These are phyloP conservation scores for Incumbomyces lentus DNA, from an alignment of 2,329 filamentous ascomycete species.

Conservation along the genomic window DNA sequence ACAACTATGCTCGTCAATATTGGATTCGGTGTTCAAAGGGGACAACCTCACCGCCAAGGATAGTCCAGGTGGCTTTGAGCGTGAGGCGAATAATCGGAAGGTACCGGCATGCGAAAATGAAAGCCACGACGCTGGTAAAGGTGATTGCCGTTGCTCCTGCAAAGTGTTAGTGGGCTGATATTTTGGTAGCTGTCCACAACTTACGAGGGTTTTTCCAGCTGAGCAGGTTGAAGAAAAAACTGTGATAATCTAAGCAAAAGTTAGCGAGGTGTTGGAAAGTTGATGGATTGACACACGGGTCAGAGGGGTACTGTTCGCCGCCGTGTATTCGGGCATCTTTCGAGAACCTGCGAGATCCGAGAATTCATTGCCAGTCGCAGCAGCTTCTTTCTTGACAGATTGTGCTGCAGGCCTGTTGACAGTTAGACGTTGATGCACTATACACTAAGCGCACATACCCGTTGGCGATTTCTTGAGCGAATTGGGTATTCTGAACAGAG, in stretches of 20 bases:
- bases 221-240: constrained; percentile 54
- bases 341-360: constrained; percentile 47
- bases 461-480: constrained; percentile 34
- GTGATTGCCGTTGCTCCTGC: constrained; percentile 53
- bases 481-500: constrained; percentile 39
- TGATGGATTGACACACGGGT: constrained; percentile 39
- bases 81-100: constrained; percentile 51
- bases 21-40: constrained; percentile 2
- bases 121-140: constrained; percentile 44
- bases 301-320: constrained; percentile 51
- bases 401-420: constrained; percentile 41
- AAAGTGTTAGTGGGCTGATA: constrained; percentile 15
- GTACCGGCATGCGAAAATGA: constrained; percentile 55
- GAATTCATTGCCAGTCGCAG: constrained; percentile 48
- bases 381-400: constrained; percentile 46
- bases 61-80: constrained; percentile 50
- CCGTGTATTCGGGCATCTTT: constrained; percentile 42
- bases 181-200: constrained; percentile 18
- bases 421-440: constrained; percentile 2
- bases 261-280: constrained; percentile 3
- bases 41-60: constrained; percentile 44
- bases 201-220: constrained; percentile 34
- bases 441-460: constrained; percentile 9
- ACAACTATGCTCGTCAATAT: constrained; percentile 26
- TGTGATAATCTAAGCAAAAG: constrained; percentile 48